Percentiles rank a stretch among this genome's conserved stretches.
Evolutionary conservation across 2,329 filamentous ascomycete species (phyloP).

Genomic region (Botrytis medusae): DNA sequence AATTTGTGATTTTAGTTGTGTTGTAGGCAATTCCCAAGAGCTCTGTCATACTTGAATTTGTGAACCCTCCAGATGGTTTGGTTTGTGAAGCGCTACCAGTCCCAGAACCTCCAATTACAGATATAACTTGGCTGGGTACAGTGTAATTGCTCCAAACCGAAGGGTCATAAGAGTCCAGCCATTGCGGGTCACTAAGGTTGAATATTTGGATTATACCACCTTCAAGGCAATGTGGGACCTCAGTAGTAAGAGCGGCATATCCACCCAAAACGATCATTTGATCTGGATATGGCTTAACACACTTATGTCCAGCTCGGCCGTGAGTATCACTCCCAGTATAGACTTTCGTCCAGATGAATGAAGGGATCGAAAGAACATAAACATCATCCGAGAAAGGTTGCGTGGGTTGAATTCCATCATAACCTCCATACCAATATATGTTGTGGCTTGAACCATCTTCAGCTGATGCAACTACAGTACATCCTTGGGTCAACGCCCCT

Average conservation of each 20-base stretch:
- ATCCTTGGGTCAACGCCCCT: slow-evolving; percentile 67
- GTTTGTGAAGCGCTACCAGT: slow-evolving; percentile 65
- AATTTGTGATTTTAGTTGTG: slow-evolving; percentile 55
- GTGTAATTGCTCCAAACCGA: slow-evolving; percentile 62
- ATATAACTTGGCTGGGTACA: slow-evolving; percentile 60
- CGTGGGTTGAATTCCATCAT: slow-evolving; percentile 50
- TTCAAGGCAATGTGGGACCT: slow-evolving; percentile 47
- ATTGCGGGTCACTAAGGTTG: slow-evolving; percentile 67
- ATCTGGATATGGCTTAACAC: slow-evolving; percentile 67
- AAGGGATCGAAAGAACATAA: slow-evolving; percentile 71
- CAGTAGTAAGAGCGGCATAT: slow-evolving; percentile 47
- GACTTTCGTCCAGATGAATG: slow-evolving; percentile 71
- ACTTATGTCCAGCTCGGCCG: slow-evolving; percentile 65
- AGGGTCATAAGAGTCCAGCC: slow-evolving; percentile 71
- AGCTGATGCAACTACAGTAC: slow-evolving; percentile 66
- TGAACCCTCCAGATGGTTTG: slow-evolving; percentile 60
- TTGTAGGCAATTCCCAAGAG: slow-evolving; percentile 59
- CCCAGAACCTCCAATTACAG: slow-evolving; percentile 58
- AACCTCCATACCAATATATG: slow-evolving; percentile 77
- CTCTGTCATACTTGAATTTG: slow-evolving; percentile 46
- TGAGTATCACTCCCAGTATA: slow-evolving; percentile 51
- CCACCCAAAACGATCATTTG: slow-evolving; percentile 72
- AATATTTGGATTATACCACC: slow-evolving; percentile 62
- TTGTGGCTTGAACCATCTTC: slow-evolving; percentile 74
- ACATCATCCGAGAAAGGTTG: slow-evolving; percentile 65